Percentiles rank a stretch among this genome's conserved stretches.
Evolutionary conservation across 768 basidiomycete genomes (phyloP).

Genomic region (Hygrophorus russula): DNA sequence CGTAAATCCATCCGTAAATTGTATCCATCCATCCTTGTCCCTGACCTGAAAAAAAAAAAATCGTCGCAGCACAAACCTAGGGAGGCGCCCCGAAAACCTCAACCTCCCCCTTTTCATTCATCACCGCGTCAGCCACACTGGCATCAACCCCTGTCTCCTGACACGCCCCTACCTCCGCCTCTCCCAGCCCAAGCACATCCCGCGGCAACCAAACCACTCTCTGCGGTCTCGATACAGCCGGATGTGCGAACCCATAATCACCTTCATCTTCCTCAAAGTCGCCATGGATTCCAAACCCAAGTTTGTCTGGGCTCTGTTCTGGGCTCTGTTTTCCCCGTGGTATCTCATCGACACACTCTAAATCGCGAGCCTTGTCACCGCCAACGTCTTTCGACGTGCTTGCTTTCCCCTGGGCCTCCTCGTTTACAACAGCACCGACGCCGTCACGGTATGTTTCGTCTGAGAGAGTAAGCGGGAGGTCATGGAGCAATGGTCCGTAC

Average conservation of each 20-base stretch:
- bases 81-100: slow-evolving; percentile 36
- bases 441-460: slow-evolving; percentile 42
- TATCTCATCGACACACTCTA: slow-evolving; percentile 6
- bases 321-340: slow-evolving; percentile 7
- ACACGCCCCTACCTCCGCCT: slow-evolving; percentile 52
- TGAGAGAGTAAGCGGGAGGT: slow-evolving; percentile 72
- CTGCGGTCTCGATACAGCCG: slow-evolving; percentile 66
- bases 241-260: slow-evolving; percentile 77
- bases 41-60: no score
- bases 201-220: slow-evolving; percentile 76
- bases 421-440: not conserved
- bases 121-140: slow-evolving; percentile 35
- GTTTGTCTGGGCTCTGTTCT: not conserved
- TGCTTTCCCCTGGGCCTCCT: not conserved
- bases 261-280: slow-evolving; percentile 11
- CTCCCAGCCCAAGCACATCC: slow-evolving; percentile 54
- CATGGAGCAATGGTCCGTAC: slow-evolving; percentile 64
- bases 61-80: no score
- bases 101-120: slow-evolving; percentile 55
- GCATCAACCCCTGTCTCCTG: slow-evolving; percentile 39
- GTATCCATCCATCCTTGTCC: no score
- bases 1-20: no score
- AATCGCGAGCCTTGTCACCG: slow-evolving; percentile 10
- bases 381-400: not conserved
- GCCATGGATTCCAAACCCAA: not conserved